Conservation (phyloP, 2,329 filamentous ascomycete species). For the Verticillium tricorpus region DNA sequence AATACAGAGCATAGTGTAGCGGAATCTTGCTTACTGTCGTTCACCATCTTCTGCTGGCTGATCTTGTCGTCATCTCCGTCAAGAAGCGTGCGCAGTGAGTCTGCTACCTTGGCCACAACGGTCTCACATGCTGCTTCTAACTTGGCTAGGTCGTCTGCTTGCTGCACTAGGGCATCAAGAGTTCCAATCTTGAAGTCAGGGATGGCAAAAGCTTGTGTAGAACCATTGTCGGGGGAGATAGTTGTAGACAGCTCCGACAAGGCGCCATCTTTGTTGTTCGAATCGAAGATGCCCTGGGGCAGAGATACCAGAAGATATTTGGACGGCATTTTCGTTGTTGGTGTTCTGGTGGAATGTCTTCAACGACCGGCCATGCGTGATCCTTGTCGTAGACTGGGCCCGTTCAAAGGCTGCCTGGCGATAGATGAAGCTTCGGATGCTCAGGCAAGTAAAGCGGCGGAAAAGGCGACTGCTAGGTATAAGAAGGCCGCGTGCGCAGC, state of each 20-base stretch:
- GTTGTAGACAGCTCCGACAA: constrained; percentile 70
- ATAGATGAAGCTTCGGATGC: not conserved
- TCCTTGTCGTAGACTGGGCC: not conserved
- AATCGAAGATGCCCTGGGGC: constrained; percentile 80
- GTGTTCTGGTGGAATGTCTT: not conserved
- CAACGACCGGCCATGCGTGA: not conserved
- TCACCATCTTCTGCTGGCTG: constrained; percentile 84
- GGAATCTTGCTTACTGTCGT: constrained; percentile 66
- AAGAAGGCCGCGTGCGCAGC: too few species aligned
- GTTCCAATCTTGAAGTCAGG: constrained; percentile 98
- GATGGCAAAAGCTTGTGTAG: constrained; percentile 71
- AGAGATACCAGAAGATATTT: constrained; percentile 89
- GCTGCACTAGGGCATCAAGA: constrained; percentile 88
- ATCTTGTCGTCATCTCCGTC: constrained; percentile 81
- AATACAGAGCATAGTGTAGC: not conserved
- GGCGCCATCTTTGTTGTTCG: constrained; percentile 75
- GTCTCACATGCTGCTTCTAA: constrained; percentile 74
- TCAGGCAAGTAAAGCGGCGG: too few species aligned
- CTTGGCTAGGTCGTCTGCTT: constrained; percentile 92
- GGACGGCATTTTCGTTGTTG: constrained; percentile 34
- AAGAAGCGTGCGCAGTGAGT: constrained; percentile 77
- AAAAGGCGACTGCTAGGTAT: too few species aligned
- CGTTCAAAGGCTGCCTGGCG: not conserved
- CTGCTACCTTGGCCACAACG: constrained; percentile 83
- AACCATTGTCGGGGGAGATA: constrained; percentile 69